Evolutionary conservation across 768 basidiomycete species (phyloP).

Genomic region (Russula virescens): DNA sequence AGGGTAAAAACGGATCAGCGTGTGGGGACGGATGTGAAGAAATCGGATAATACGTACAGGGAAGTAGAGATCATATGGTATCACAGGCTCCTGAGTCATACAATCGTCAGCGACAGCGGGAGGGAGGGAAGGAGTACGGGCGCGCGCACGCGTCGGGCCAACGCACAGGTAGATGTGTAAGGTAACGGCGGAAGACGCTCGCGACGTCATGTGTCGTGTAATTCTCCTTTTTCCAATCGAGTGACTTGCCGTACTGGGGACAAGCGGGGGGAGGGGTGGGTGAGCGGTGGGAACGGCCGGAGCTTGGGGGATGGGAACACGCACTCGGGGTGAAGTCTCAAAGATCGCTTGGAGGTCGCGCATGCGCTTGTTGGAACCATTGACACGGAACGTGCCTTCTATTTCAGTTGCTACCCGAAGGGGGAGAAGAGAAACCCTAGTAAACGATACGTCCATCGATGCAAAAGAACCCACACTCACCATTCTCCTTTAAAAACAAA

Average conservation of each 20-base stretch:
- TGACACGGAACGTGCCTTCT: constrained; percentile 91
- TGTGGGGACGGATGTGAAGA: neutral
- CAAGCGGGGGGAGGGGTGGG: neutral
- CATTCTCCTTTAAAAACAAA: constrained; percentile 90
- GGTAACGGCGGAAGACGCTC: constrained; percentile 90
- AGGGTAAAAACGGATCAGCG: constrained; percentile 21
- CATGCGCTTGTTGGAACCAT: constrained; percentile 94
- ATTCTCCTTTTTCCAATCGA: constrained; percentile 82
- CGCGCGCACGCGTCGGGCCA: constrained; percentile 25
- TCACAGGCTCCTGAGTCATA: constrained; percentile 75
- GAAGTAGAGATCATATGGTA: constrained; percentile 87
- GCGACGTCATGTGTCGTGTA: constrained; percentile 97
- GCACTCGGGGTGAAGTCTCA: constrained; percentile 80
- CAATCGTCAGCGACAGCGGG: constrained; percentile 8
- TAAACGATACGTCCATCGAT: neutral
- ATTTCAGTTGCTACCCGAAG: constrained; percentile 70
- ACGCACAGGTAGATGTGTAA: constrained; percentile 93
- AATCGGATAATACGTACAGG: constrained; percentile 48
- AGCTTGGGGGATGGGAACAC: constrained; percentile 23
- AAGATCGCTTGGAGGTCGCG: constrained; percentile 89
- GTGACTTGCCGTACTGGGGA: constrained; percentile 80
- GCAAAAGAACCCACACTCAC: constrained; percentile 35
- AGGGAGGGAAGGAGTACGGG: neutral
- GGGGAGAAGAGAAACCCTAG: neutral
- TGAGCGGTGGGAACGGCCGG: neutral